Conservation (phyloP, 371 early-diverging fungal species). For the Entomophthora muscae region DNA sequence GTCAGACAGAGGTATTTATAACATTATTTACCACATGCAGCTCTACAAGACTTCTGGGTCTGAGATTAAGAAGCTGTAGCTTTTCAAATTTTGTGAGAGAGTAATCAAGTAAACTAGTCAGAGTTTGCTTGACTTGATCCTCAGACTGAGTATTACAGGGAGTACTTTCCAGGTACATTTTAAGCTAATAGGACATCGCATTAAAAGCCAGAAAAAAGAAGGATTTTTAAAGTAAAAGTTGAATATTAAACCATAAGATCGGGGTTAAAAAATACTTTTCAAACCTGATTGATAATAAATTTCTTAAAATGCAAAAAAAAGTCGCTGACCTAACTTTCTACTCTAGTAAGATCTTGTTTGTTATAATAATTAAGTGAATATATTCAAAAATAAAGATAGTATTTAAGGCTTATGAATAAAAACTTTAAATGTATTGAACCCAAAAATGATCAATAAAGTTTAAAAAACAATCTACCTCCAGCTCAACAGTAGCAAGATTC, state of each 20-base stretch:
- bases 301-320: neutral
- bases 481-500: neutral
- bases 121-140: neutral
- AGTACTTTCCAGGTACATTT: neutral
- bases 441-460: neutral
- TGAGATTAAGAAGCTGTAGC: neutral
- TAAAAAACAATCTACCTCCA: neutral
- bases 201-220: neutral
- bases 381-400: too few species aligned
- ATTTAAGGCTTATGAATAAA: too few species aligned
- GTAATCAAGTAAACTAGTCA: neutral
- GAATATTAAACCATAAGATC: too few species aligned
- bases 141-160: neutral
- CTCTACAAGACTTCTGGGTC: neutral
- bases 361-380: neutral
- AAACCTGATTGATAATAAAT: neutral
- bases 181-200: neutral
- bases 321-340: neutral
- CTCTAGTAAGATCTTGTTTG: neutral
- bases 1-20: neutral
- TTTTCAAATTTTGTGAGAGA: neutral
- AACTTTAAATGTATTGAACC: too few species aligned
- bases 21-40: neutral
- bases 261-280: neutral
- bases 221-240: neutral